These are phyloP conservation scores for Abrus precatorius DNA, from an alignment of 306 rosid genomes.

Conservation along the genomic window DNA sequence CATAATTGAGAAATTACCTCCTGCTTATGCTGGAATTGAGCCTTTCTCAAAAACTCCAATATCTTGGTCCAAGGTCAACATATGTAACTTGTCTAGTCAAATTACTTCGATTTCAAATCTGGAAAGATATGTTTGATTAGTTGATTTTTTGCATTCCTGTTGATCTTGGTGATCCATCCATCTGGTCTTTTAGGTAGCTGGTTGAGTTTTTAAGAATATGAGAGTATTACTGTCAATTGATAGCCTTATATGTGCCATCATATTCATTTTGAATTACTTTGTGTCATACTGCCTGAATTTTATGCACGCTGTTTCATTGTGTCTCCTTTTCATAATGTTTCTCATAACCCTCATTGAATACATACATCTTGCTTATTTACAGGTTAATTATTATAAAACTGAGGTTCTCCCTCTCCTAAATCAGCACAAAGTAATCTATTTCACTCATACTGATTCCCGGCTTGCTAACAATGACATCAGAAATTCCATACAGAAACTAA, in stretches of 20 bases:
- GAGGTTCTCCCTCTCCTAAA: constrained; percentile 88
- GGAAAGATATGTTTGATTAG: constrained; percentile 10
- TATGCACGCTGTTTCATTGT: constrained; percentile 26
- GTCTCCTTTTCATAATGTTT: constrained; percentile 33
- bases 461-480: constrained; percentile 80
- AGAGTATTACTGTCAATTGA: constrained; percentile 19
- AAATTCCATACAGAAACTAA: constrained; percentile 76
- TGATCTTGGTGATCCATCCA: constrained; percentile 36
- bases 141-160: constrained; percentile 32
- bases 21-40: constrained; percentile 71
- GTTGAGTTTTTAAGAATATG: constrained; percentile 27
- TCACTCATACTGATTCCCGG: constrained; percentile 95
- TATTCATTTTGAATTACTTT: constrained; percentile 37
- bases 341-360: constrained; percentile 29
- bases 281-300: constrained; percentile 23
- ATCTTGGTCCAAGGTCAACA: constrained; percentile 92
- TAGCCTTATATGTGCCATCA: constrained; percentile 16
- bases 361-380: constrained; percentile 48
- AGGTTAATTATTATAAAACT: constrained; percentile 80
- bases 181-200: constrained; percentile 27
- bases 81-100: constrained; percentile 29
- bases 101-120: constrained; percentile 28
- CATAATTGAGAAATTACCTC: constrained; percentile 84
- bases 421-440: constrained; percentile 86
- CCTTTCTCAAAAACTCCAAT: constrained; percentile 87